Conservation (phyloP, 2,329 filamentous ascomycete genomes). For the Phaeosphaeriaceae sp. region DNA sequence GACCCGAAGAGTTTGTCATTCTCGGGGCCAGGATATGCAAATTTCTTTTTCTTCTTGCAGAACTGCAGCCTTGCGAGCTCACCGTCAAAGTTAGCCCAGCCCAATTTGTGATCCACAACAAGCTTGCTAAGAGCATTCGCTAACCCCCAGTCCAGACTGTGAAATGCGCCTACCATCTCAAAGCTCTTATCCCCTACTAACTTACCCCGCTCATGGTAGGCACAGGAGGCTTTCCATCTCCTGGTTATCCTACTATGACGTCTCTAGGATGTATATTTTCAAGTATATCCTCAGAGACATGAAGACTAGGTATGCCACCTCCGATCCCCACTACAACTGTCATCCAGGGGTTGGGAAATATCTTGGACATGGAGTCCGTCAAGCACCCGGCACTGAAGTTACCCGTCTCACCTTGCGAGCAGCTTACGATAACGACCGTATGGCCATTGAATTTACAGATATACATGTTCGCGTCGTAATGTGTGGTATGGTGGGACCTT, state of each 20-base stretch:
- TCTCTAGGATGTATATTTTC: conserved; percentile 17
- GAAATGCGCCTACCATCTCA: too few relatives aligned
- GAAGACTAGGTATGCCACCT: conserved; percentile 13
- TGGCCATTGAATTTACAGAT: conserved; percentile 12
- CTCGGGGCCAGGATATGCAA: too few relatives aligned
- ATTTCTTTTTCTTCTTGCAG: too few relatives aligned
- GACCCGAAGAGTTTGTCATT: too few relatives aligned
- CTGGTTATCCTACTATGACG: conserved; percentile 8
- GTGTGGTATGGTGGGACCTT: conserved; percentile 9
- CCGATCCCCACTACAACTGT: conserved; percentile 15
- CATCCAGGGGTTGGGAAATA: conserved; percentile 17
- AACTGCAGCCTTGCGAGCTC: conserved; percentile 6
- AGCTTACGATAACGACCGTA: conserved; percentile 12
- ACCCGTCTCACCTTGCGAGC: conserved; percentile 8
- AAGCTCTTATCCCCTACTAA: too few relatives aligned
- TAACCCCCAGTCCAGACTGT: conserved; percentile 10
- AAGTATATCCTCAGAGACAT: conserved; percentile 1
- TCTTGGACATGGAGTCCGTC: conserved; percentile 12
- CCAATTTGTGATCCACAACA: conserved; percentile 4
- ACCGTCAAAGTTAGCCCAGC: neutral
- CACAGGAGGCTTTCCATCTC: neutral
- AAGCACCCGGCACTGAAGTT: conserved; percentile 9
- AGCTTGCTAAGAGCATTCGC: conserved; percentile 8
- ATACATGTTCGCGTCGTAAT: conserved; percentile 19
- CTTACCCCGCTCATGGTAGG: too few relatives aligned